These are phyloP conservation scores for Cerioporus squamosus DNA, from an alignment of 1,284 basidiomycete species.

Conservation along the genomic window DNA sequence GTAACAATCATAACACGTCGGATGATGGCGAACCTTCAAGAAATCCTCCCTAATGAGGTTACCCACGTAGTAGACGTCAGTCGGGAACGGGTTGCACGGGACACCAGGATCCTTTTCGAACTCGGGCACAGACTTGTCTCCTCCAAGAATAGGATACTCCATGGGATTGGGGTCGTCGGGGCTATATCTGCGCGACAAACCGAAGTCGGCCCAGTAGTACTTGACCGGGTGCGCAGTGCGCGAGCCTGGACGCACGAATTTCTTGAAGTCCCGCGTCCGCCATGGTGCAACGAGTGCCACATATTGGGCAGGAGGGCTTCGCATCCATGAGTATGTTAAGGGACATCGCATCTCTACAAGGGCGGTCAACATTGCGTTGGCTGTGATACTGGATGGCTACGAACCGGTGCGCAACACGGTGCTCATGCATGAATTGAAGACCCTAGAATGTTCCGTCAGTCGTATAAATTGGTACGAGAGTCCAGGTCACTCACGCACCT, in stretches of 20 bases:
- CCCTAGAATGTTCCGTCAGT: slow-evolving; percentile 16
- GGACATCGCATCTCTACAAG: too few relatives aligned
- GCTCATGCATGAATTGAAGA: slow-evolving; percentile 22
- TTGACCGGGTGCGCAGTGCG: slow-evolving; percentile 31
- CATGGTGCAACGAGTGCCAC: slow-evolving; percentile 15
- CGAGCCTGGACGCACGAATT: background rate
- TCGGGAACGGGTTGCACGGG: slow-evolving; percentile 3
- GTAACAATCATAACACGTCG: too few relatives aligned
- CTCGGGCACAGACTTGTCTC: slow-evolving; percentile 25
- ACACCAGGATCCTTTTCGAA: slow-evolving; percentile 6
- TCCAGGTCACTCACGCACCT: slow-evolving; percentile 20
- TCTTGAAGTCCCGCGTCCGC: background rate
- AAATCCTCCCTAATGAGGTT: slow-evolving; percentile 25
- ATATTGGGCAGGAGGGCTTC: too few relatives aligned
- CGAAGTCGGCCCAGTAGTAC: slow-evolving; percentile 40
- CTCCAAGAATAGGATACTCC: slow-evolving; percentile 20
- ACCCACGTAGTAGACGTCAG: slow-evolving; percentile 25
- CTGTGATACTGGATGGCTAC: background rate
- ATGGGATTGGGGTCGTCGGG: slow-evolving; percentile 13
- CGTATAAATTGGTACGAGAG: background rate
- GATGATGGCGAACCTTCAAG: slow-evolving; percentile 1
- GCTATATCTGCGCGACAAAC: slow-evolving; percentile 33
- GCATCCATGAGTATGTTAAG: too few relatives aligned
- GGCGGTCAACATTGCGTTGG: too few relatives aligned
- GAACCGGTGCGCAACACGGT: slow-evolving; percentile 25